A percentile compares a stretch with the other conserved stretches of the same genome.
Conservation (phyloP, 371 early-diverging fungal species). For the Mucor ambiguus region DNA sequence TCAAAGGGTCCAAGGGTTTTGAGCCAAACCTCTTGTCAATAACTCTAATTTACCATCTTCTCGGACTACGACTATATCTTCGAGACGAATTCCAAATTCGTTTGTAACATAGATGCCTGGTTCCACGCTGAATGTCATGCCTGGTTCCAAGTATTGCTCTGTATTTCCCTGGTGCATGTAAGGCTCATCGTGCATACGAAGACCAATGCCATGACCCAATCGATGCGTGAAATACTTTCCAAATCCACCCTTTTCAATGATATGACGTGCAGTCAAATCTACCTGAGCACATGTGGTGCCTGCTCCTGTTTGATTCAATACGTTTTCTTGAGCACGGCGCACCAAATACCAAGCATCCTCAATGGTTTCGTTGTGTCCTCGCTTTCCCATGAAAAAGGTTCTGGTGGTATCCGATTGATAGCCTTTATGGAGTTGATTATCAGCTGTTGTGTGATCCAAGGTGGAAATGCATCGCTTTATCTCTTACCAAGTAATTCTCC, state of each 20-base stretch:
- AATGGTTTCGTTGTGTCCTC: slow-evolving; percentile 50
- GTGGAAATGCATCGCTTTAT: too few relatives aligned
- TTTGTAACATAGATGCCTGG: slow-evolving; percentile 59
- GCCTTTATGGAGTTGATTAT: slow-evolving; percentile 1
- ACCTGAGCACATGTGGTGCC: slow-evolving; percentile 50
- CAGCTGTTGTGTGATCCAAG: too few relatives aligned
- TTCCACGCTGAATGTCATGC: slow-evolving; percentile 64
- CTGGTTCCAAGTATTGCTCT: slow-evolving; percentile 39
- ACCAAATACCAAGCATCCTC: slow-evolving; percentile 60
- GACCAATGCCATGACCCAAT: slow-evolving; percentile 62
- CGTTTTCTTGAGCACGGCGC: slow-evolving; percentile 50
- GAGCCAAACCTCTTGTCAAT: slow-evolving; percentile 52
- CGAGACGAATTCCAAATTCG: slow-evolving; percentile 59
- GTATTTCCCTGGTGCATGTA: slow-evolving; percentile 60
- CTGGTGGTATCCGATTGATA: slow-evolving; percentile 60
- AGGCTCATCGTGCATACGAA: slow-evolving; percentile 65
- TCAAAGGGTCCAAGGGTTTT: slow-evolving; percentile 50
- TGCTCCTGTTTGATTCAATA: slow-evolving; percentile 33
- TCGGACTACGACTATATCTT: slow-evolving; percentile 63
- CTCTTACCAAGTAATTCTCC: slow-evolving; percentile 47
- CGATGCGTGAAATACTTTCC: slow-evolving; percentile 59
- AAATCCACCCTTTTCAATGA: slow-evolving; percentile 49
- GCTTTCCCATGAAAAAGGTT: slow-evolving; percentile 51
- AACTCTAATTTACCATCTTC: slow-evolving; percentile 51
- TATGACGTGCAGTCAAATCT: slow-evolving; percentile 52